Conservation (phyloP, 257 asterid genomes). For the Nicotiana attenuata region DNA sequence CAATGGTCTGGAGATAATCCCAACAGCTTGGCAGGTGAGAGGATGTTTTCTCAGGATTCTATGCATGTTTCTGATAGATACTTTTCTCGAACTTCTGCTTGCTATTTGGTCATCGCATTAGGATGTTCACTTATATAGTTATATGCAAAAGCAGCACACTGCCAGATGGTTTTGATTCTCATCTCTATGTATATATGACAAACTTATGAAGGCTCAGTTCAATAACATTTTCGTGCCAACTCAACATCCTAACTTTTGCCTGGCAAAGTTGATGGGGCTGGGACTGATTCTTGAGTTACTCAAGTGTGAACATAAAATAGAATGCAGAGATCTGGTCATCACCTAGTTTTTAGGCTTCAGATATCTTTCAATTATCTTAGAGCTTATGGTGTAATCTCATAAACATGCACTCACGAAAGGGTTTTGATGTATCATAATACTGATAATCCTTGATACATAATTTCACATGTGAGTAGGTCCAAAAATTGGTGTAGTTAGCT, state of each 20-base stretch:
- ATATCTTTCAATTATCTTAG: not conserved
- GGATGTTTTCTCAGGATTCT: not conserved
- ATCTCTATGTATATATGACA: not conserved
- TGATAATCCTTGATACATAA: not conserved
- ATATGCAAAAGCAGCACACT: not conserved
- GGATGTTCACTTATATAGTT: not conserved
- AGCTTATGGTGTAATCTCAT: not conserved
- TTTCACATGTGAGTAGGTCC: not conserved
- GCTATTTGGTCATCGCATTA: not conserved
- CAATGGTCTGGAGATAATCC: conserved; percentile 99
- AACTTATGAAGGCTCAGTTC: not conserved
- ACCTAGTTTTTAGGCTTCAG: not conserved
- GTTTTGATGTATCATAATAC: not conserved
- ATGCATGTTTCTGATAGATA: not conserved
- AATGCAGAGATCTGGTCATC: not conserved
- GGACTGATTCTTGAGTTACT: not conserved
- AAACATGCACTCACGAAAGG: not conserved
- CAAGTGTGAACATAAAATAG: not conserved
- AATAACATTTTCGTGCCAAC: not conserved
- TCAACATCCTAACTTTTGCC: not conserved
- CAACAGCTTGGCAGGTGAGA: conserved; percentile 90
- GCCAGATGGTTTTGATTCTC: not conserved
- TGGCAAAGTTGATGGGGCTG: not conserved
- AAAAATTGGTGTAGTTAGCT: too few relatives aligned
- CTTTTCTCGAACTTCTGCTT: not conserved